These are phyloP conservation scores for Populus pruinosa DNA, from an alignment of 345 rosid species.

Conservation along the genomic window DNA sequence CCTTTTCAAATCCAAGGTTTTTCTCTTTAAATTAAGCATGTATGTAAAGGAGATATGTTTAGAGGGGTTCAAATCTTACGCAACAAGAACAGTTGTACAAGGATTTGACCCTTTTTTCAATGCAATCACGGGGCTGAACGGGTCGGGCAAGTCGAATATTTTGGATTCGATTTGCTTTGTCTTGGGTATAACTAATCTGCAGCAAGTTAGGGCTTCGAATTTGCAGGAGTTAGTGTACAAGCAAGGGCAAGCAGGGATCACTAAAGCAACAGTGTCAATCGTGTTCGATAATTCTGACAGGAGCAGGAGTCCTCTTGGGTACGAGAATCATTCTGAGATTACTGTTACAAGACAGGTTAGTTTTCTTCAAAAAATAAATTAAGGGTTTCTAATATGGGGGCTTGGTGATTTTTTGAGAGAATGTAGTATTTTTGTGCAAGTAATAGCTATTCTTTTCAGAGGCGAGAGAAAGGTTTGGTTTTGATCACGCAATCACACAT, in stretches of 20 bases:
- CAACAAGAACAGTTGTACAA: constrained; percentile 85
- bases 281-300: constrained; percentile 85
- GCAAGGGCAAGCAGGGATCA: constrained; percentile 99
- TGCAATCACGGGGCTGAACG: constrained; percentile 93
- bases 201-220: constrained; percentile 96
- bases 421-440: not conserved
- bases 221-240: constrained; percentile 98
- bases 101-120: constrained; percentile 94
- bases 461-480: not conserved
- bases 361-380: not conserved
- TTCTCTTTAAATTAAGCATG: constrained; percentile 36
- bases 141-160: constrained; percentile 98
- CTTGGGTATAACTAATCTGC: constrained; percentile 94
- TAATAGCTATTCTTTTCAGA: not conserved
- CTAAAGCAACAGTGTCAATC: constrained; percentile 88
- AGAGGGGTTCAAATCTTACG: constrained; percentile 97
- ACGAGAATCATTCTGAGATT: constrained; percentile 79
- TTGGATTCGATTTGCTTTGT: constrained; percentile 97
- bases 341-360: constrained; percentile 88
- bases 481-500: not conserved
- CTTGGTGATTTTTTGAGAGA: not conserved
- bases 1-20: not conserved
- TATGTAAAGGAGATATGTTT: constrained; percentile 80
- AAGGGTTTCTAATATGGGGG: not conserved
- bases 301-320: constrained; percentile 79